phyloP scores from a whole-genome alignment of 2,329 filamentous ascomycete genomes.

The Aquanectria penicillioides region DNA sequence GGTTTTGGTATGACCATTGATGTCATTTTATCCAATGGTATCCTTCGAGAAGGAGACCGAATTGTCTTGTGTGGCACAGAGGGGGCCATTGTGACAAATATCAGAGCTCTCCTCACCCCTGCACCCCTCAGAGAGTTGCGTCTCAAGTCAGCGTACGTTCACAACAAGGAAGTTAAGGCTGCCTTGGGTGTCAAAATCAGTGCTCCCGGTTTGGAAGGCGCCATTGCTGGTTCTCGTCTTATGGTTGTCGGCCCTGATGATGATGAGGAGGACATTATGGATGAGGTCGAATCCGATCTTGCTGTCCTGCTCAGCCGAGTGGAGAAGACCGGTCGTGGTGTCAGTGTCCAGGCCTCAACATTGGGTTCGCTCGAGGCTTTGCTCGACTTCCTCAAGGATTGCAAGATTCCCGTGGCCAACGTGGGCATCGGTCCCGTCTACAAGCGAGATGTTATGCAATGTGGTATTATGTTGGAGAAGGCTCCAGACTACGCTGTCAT shows the following conservation, averaged over 20 bases:
- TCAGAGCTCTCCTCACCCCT: conserved; percentile 92
- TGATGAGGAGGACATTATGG: conserved; percentile 95
- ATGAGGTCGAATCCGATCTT: conserved; percentile 95
- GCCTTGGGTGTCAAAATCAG: conserved; percentile 99
- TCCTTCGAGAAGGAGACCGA: conserved; percentile 91
- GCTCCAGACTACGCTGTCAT: conserved; percentile 96
- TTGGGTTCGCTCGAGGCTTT: conserved; percentile 96
- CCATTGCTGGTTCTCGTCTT: conserved; percentile 94
- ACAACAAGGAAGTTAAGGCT: conserved; percentile 99
- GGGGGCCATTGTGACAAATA: conserved; percentile 93
- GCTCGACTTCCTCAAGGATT: conserved; percentile 93
- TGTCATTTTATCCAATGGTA: conserved; percentile 95
- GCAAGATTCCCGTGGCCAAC: conserved; percentile 97
- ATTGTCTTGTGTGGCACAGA: conserved; percentile 97
- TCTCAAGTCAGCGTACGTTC: conserved; percentile 95
- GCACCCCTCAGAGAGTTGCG: conserved; percentile 93
- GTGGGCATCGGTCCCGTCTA: conserved; percentile 97
- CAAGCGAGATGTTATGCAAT: conserved; percentile 97
- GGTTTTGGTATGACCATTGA: conserved; percentile 99
- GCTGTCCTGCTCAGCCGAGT: conserved; percentile 91
- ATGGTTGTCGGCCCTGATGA: conserved; percentile 95
- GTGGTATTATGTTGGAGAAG: conserved; percentile 97
- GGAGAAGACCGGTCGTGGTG: conserved; percentile 90
- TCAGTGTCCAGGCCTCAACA: conserved; percentile 96
- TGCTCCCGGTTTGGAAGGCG: conserved; percentile 92